These are phyloP conservation scores for Saccharum spontaneum DNA, from an alignment of 176 grass and related monocot species.

Conservation along the genomic window DNA sequence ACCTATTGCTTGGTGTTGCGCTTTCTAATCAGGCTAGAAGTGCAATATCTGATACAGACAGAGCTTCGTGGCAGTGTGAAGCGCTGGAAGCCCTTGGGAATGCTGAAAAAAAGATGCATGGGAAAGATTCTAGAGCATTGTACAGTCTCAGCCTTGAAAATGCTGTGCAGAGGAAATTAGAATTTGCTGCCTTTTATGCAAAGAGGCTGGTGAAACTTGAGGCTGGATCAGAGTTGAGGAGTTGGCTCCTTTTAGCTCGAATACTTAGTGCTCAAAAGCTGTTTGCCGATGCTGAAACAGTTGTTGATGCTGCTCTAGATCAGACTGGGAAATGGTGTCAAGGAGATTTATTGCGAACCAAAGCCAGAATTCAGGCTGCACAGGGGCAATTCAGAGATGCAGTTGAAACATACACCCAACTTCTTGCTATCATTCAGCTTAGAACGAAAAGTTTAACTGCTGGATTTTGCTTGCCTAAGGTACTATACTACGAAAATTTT, in stretches of 20 bases:
- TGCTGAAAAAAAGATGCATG: slow-evolving; percentile 62
- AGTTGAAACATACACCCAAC: slow-evolving; percentile 75
- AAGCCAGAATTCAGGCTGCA: slow-evolving; percentile 91
- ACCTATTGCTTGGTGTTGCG: slow-evolving; percentile 63
- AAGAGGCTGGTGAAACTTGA: slow-evolving; percentile 86
- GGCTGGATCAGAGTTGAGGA: slow-evolving; percentile 69
- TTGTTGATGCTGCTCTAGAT: slow-evolving; percentile 82
- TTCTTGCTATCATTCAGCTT: slow-evolving; percentile 86
- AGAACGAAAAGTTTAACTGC: slow-evolving; percentile 62
- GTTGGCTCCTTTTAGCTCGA: slow-evolving; percentile 94
- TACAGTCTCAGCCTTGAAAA: slow-evolving; percentile 79
- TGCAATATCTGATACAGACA: slow-evolving; percentile 72
- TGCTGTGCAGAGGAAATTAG: slow-evolving; percentile 95
- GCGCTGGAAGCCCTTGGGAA: slow-evolving; percentile 64
- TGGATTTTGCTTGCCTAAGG: slow-evolving; percentile 66
- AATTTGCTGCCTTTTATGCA: slow-evolving; percentile 71
- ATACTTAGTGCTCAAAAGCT: slow-evolving; percentile 84
- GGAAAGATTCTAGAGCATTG: slow-evolving; percentile 63
- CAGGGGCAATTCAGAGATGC: slow-evolving; percentile 65
- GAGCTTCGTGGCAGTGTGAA: slow-evolving; percentile 66
- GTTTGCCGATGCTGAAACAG: slow-evolving; percentile 67
- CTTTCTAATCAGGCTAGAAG: slow-evolving; percentile 81
- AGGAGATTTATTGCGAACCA: slow-evolving; percentile 63
- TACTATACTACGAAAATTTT: slow-evolving; percentile 42
- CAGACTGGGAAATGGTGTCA: slow-evolving; percentile 88